Percentiles rank a stretch among this genome's conserved stretches.
Evolutionary conservation across 2,329 filamentous ascomycete genomes (phyloP).

Genomic region (Hymenoscyphus fructigenus): DNA sequence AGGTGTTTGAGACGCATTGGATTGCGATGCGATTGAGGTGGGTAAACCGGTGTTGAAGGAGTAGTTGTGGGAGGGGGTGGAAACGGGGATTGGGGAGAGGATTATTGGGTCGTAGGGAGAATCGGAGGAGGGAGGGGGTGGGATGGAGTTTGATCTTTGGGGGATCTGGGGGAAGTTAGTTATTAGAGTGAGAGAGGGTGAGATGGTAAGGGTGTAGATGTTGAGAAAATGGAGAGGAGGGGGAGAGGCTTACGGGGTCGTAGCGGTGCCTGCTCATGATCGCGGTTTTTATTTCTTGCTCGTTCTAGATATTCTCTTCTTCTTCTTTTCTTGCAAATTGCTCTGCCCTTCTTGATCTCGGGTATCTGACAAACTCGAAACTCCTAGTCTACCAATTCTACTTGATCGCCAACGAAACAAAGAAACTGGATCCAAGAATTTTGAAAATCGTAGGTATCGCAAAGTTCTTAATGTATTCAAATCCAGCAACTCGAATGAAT

Average conservation of each 20-base stretch:
- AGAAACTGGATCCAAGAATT: neutral
- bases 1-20: constrained; percentile 18
- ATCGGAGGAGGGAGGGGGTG: neutral
- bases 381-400: neutral
- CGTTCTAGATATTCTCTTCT: neutral
- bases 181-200: neutral
- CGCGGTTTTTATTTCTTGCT: neutral
- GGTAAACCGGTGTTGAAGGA: constrained; percentile 28
- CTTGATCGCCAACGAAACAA: neutral
- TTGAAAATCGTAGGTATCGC: neutral
- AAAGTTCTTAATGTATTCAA: neutral
- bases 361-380: neutral
- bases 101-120: constrained; percentile 21
- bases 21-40: constrained; percentile 20
- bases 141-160: constrained; percentile 16
- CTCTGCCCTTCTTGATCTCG: neutral
- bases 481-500: neutral
- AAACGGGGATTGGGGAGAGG: constrained; percentile 25
- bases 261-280: constrained; percentile 31
- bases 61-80: constrained; percentile 25
- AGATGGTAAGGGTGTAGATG: neutral
- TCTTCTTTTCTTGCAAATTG: neutral
- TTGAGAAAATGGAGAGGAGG: neutral
- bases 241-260: constrained; percentile 25
- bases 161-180: constrained; percentile 22